Conservation (phyloP, 2,329 filamentous ascomycete genomes). For the Graphiopsis chlorocephala region DNA sequence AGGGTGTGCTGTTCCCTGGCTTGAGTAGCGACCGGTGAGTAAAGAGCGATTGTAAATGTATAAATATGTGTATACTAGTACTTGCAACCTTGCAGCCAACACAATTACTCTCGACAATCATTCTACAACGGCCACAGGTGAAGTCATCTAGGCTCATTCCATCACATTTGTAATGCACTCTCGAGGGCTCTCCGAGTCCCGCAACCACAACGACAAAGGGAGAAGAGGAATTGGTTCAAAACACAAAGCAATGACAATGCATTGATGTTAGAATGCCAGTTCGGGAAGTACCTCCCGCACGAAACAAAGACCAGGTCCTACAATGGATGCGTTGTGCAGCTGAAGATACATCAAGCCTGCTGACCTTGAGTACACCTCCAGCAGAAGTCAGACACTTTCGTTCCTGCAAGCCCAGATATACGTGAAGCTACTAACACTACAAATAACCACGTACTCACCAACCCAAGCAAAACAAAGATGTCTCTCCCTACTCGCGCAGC, state of each 20-base stretch:
- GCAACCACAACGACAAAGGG: neutral
- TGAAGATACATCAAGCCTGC: neutral
- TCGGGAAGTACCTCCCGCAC: neutral
- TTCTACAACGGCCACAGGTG: neutral
- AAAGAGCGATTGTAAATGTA: neutral
- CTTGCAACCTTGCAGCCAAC: neutral
- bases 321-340: neutral
- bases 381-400: neutral
- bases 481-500: neutral
- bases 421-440: neutral
- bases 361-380: neutral
- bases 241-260: neutral
- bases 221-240: neutral
- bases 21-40: slow-evolving; percentile 29
- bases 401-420: neutral
- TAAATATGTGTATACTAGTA: neutral
- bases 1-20: slow-evolving; percentile 54
- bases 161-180: neutral
- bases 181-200: neutral
- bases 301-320: neutral
- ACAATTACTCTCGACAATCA: neutral
- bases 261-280: neutral
- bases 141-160: neutral
- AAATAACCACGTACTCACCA: neutral
- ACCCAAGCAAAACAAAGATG: neutral